These are phyloP conservation scores for Sanghuangporus weigelae DNA, from an alignment of 1,284 basidiomycete species.

Conservation along the genomic window DNA sequence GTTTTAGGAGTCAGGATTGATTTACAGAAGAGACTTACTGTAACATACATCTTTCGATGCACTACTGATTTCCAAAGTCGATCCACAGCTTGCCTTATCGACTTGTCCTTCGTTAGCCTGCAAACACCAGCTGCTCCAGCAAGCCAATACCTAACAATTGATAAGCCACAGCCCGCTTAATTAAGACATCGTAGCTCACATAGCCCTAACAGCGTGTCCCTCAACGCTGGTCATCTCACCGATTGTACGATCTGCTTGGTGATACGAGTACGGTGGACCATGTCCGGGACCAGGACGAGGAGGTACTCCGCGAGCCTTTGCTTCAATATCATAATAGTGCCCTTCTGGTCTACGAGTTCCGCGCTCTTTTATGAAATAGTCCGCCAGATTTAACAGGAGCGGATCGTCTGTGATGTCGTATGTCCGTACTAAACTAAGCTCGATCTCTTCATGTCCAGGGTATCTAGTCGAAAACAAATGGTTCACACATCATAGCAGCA, in stretches of 20 bases:
- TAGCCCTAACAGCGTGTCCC: slow-evolving; percentile 23
- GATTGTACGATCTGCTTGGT: slow-evolving; percentile 21
- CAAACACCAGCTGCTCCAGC: slow-evolving; percentile 22
- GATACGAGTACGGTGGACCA: slow-evolving; percentile 21
- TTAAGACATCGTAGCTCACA: slow-evolving; percentile 13
- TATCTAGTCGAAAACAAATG: no score
- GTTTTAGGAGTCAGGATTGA: background rate
- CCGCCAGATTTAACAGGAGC: slow-evolving; percentile 16
- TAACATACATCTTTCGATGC: slow-evolving; percentile 23
- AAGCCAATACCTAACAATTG: slow-evolving; percentile 21
- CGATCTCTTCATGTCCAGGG: slow-evolving; percentile 23
- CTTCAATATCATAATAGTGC: slow-evolving; percentile 23
- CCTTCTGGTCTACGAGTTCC: slow-evolving; percentile 18
- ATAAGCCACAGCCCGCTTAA: background rate
- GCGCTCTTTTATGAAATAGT: slow-evolving; percentile 24
- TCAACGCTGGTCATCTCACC: slow-evolving; percentile 18
- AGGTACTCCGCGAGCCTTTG: slow-evolving; percentile 19
- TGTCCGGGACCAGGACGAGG: slow-evolving; percentile 21
- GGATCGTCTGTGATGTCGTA: slow-evolving; percentile 18
- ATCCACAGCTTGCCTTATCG: slow-evolving; percentile 11
- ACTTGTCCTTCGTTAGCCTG: slow-evolving; percentile 17
- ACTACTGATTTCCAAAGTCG: slow-evolving; percentile 21
- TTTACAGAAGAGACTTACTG: slow-evolving; percentile 12
- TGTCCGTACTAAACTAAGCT: slow-evolving; percentile 20
- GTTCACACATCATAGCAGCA: background rate